These are phyloP conservation scores for Dendryphion nanum DNA, from an alignment of 2,329 filamentous ascomycete species.

Conservation along the genomic window DNA sequence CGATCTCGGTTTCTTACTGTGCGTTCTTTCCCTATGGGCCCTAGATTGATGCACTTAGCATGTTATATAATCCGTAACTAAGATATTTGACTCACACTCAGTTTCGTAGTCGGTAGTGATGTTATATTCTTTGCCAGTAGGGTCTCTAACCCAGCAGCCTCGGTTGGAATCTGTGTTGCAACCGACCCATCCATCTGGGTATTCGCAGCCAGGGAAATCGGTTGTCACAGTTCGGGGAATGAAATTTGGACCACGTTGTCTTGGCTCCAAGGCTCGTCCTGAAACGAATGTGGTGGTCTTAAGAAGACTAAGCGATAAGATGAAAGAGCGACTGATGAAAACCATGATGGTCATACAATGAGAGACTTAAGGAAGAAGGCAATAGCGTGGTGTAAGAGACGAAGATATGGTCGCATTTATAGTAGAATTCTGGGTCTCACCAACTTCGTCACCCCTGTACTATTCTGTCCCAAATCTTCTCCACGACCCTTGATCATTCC, in stretches of 20 bases:
- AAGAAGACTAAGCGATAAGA: slow-evolving; percentile 8
- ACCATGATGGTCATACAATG: slow-evolving; percentile 10
- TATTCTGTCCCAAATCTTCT: too few species aligned
- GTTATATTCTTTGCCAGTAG: slow-evolving; percentile 15
- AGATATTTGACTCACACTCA: slow-evolving; percentile 2
- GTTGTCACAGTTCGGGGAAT: slow-evolving; percentile 12
- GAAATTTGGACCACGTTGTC: slow-evolving; percentile 4
- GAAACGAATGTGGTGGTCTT: slow-evolving; percentile 8
- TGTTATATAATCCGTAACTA: not conserved
- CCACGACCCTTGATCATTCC: too few species aligned
- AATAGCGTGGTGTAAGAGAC: too few species aligned
- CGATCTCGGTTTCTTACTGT: slow-evolving; percentile 3
- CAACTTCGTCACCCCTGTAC: too few species aligned
- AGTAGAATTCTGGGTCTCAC: too few species aligned
- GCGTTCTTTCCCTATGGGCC: slow-evolving; percentile 6
- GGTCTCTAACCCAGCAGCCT: slow-evolving; percentile 24
- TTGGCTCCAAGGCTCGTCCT: slow-evolving; percentile 9
- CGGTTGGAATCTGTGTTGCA: slow-evolving; percentile 20
- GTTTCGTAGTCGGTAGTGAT: slow-evolving; percentile 25
- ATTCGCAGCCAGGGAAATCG: slow-evolving; percentile 16
- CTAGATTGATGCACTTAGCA: too few species aligned
- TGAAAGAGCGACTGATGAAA: slow-evolving; percentile 9
- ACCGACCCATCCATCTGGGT: slow-evolving; percentile 17
- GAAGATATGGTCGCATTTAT: too few species aligned
- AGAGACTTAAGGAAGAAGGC: too few species aligned